phyloP scores from a whole-genome alignment of 495 filamentous ascomycete species.

The Aspergillus sclerotioniger region DNA sequence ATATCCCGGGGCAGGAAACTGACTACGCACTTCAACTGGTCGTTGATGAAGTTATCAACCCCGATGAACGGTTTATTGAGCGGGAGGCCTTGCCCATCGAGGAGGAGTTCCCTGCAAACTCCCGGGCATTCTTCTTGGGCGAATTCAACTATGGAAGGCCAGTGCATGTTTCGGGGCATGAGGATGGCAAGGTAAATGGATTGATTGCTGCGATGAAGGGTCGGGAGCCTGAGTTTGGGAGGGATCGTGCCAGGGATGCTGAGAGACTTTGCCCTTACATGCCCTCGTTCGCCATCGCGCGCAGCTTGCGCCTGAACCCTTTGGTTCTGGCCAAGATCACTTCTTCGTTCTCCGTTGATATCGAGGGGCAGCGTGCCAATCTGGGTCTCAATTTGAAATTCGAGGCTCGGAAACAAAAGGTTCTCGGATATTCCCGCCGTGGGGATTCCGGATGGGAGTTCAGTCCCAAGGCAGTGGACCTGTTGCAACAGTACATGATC shows the following conservation, averaged over 20 bases:
- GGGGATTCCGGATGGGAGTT: constrained; percentile 90
- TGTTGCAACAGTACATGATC: constrained; percentile 86
- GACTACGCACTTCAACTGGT: constrained; percentile 89
- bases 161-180: constrained; percentile 75
- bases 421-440: constrained; percentile 90
- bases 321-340: constrained; percentile 94
- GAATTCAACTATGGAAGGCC: constrained; percentile 92
- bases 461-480: constrained; percentile 73
- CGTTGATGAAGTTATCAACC: constrained; percentile 86
- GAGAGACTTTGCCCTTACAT: constrained; percentile 70
- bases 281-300: constrained; percentile 83
- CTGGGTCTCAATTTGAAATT: constrained; percentile 96
- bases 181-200: constrained; percentile 69
- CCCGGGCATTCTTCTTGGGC: constrained; percentile 90
- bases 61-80: constrained; percentile 92
- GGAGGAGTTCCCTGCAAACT: constrained; percentile 83
- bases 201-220: constrained; percentile 65
- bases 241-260: constrained; percentile 62
- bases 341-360: constrained; percentile 80
- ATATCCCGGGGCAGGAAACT: constrained; percentile 84
- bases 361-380: constrained; percentile 76
- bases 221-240: constrained; percentile 79
- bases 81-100: constrained; percentile 79
- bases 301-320: constrained; percentile 74
- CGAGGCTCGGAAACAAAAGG: constrained; percentile 90